Percentiles rank a stretch among this genome's conserved stretches.
phyloP scores from a whole-genome alignment of 78 protist species.

The Chrysochromulina parva region DNA sequence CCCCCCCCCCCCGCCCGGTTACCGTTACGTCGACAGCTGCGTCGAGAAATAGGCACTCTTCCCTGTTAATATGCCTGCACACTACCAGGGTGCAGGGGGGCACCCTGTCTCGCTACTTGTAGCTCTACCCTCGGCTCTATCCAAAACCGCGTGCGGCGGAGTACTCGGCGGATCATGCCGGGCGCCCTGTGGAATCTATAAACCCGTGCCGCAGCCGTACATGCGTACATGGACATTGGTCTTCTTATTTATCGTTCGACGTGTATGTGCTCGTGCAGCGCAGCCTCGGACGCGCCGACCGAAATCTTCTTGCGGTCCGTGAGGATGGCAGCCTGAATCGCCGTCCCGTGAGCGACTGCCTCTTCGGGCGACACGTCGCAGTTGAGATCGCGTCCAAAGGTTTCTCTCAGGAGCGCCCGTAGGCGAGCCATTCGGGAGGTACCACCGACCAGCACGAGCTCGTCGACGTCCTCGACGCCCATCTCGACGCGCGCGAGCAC shows the following conservation, averaged over 20 bases:
- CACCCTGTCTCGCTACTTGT: too few relatives aligned
- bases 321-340: conserved; percentile 95
- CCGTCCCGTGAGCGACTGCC: conserved; percentile 98
- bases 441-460: conserved; percentile 98
- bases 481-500: background rate
- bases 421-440: conserved; percentile 83
- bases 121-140: too few relatives aligned
- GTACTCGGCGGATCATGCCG: too few relatives aligned
- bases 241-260: background rate
- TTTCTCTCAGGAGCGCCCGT: conserved; percentile 68
- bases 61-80: too few relatives aligned
- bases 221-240: too few relatives aligned
- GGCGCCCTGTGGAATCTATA: too few relatives aligned
- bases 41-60: too few relatives aligned
- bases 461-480: conserved; percentile 73
- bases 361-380: conserved; percentile 97
- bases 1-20: too few relatives aligned
- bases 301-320: background rate
- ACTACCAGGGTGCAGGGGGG: too few relatives aligned
- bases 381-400: conserved; percentile 93
- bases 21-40: too few relatives aligned
- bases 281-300: conserved; percentile 24
- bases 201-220: too few relatives aligned
- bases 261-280: background rate
- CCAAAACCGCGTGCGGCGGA: too few relatives aligned